These are phyloP conservation scores for Globisporangium polare DNA, from an alignment of 352 stramenopile species.

Conservation along the genomic window DNA sequence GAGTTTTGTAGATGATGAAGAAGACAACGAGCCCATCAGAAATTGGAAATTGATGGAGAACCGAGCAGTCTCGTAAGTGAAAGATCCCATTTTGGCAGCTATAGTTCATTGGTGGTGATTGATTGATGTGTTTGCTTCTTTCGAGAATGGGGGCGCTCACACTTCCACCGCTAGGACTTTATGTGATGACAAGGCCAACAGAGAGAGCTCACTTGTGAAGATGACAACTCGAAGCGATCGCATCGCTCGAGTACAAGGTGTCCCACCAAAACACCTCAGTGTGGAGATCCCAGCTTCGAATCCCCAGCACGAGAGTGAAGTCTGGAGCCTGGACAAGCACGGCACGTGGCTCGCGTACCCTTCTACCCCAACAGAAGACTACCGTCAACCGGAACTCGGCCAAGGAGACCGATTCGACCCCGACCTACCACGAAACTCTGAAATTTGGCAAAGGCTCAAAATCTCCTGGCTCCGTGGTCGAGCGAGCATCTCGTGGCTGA, in stretches of 20 bases:
- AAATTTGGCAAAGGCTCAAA: not conserved
- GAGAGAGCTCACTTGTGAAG: not conserved
- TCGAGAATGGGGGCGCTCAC: not conserved
- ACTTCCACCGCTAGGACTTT: not conserved
- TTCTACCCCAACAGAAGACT: not conserved
- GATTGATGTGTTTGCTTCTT: conserved; percentile 1
- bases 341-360: not conserved
- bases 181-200: not conserved
- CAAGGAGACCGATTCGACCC: not conserved
- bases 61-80: conserved; percentile 2
- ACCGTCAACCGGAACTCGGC: not conserved
- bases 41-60: conserved; percentile 10
- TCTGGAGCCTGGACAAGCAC: not conserved
- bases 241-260: not conserved
- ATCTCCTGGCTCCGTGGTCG: conserved; percentile 15
- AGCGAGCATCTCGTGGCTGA: conserved; percentile 21
- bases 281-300: not conserved
- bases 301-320: not conserved
- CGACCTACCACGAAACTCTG: not conserved
- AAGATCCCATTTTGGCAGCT: not conserved
- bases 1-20: not conserved
- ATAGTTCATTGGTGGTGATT: not conserved
- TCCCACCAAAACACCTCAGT: not conserved
- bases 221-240: not conserved
- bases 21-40: not conserved